A percentile compares a stretch with the other conserved stretches of the same genome.
Conservation (phyloP, 495 filamentous ascomycete genomes). For the Cercophora sp. region DNA sequence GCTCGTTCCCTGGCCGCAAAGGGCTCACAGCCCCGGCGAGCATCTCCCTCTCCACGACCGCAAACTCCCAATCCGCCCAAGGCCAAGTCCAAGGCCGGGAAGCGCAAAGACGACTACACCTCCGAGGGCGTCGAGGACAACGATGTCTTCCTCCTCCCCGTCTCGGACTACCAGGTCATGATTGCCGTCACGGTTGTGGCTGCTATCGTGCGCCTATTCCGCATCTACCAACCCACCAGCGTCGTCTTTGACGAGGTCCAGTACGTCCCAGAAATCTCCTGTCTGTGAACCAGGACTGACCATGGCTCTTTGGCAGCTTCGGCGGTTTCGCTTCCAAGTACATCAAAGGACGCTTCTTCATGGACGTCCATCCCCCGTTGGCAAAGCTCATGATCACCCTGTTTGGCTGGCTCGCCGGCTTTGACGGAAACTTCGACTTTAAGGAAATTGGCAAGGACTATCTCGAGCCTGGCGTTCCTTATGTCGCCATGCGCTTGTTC, state of each 20-base stretch:
- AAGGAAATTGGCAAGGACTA: constrained; percentile 99
- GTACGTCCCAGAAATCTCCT: constrained; percentile 44
- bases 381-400: constrained; percentile 94
- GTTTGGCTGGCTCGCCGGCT: constrained; percentile 91
- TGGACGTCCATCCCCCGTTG: constrained; percentile 98
- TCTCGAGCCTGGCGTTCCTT: constrained; percentile 87
- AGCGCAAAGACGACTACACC: constrained; percentile 52
- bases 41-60: constrained; percentile 21
- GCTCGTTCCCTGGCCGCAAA: constrained; percentile 38
- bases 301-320: constrained; percentile 57
- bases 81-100: constrained; percentile 29
- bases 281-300: constrained; percentile 16
- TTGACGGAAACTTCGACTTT: constrained; percentile 94
- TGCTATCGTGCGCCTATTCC: constrained; percentile 79
- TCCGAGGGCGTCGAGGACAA: constrained; percentile 65
- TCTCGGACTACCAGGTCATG: constrained; percentile 76
- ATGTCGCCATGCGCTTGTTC: constrained; percentile 94
- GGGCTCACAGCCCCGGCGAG: constrained; percentile 29
- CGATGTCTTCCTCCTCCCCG: constrained; percentile 69
- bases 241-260: constrained; percentile 99
- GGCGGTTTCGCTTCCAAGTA: constrained; percentile 97
- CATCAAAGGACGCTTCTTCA: constrained; percentile 97
- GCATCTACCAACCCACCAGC: constrained; percentile 92
- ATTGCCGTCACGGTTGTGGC: constrained; percentile 69
- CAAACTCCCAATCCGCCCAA: constrained; percentile 14